Percentiles rank a stretch among this genome's conserved stretches.
phyloP scores from a whole-genome alignment of 495 filamentous ascomycete genomes.

The Xylaria intraflava region DNA sequence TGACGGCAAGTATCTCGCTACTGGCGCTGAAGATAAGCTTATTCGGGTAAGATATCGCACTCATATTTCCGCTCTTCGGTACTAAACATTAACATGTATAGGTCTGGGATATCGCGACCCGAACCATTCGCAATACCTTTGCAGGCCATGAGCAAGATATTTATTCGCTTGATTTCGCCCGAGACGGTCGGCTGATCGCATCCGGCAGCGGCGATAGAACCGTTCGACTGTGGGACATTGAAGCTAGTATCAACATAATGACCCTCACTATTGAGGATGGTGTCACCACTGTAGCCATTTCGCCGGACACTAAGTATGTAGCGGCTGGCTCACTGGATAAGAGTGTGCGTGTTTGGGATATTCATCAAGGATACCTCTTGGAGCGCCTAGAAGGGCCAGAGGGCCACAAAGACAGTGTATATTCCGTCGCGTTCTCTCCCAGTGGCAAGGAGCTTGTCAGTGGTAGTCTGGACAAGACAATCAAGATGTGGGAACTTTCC shows the following conservation, averaged over 20 bases:
- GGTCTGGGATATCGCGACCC: constrained; percentile 80
- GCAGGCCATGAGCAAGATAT: constrained; percentile 87
- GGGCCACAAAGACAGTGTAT: constrained; percentile 89
- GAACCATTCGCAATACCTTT: constrained; percentile 76
- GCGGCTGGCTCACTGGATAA: constrained; percentile 85
- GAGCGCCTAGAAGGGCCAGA: constrained; percentile 80
- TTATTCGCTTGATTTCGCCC: constrained; percentile 85
- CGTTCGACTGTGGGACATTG: constrained; percentile 83
- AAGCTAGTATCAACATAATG: constrained; percentile 63
- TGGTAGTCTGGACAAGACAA: constrained; percentile 86
- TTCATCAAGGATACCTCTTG: constrained; percentile 68
- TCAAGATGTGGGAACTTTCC: constrained; percentile 89
- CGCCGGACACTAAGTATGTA: constrained; percentile 78
- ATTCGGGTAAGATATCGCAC: constrained; percentile 60
- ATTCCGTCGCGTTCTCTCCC: constrained; percentile 84
- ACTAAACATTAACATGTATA: constrained; percentile 28
- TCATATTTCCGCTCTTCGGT: not conserved
- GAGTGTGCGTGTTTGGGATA: constrained; percentile 87
- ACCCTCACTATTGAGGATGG: constrained; percentile 83
- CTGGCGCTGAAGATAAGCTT: constrained; percentile 85
- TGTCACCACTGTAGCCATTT: constrained; percentile 88
- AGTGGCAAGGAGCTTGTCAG: constrained; percentile 83
- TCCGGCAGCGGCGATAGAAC: constrained; percentile 85
- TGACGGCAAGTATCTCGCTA: constrained; percentile 81
- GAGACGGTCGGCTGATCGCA: constrained; percentile 80